Evolutionary conservation across 768 basidiomycete genomes (phyloP).

Genomic region (Mycena albidolilacea): DNA sequence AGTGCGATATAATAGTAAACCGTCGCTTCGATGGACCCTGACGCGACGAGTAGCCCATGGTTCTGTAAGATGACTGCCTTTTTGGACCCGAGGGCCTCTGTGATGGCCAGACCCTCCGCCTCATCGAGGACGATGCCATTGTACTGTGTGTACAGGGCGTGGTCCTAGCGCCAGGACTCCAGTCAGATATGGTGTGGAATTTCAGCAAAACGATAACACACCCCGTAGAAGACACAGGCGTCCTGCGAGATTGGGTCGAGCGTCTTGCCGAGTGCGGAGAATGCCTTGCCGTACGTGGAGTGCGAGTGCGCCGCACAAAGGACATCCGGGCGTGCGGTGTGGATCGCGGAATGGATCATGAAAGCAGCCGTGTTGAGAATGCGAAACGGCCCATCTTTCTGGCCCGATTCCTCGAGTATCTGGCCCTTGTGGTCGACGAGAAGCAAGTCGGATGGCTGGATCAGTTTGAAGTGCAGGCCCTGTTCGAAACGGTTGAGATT

Average conservation of each 20-base stretch:
- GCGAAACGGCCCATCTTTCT: constrained; percentile 33
- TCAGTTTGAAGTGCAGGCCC: constrained; percentile 62
- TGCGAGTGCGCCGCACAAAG: constrained; percentile 64
- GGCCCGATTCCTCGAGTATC: constrained; percentile 49
- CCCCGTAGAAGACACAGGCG: constrained; percentile 58
- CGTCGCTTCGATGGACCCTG: constrained; percentile 59
- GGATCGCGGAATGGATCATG: constrained; percentile 61
- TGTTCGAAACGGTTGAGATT: constrained; percentile 19
- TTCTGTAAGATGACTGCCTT: constrained; percentile 62
- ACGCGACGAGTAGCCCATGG: constrained; percentile 58
- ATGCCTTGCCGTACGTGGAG: constrained; percentile 65
- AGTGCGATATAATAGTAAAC: constrained; percentile 57
- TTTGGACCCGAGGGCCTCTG: constrained; percentile 56
- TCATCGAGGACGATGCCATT: constrained; percentile 64
- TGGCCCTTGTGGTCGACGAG: constrained; percentile 56
- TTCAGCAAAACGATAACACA: not conserved
- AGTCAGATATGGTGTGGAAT: not conserved
- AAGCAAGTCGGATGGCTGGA: constrained; percentile 60
- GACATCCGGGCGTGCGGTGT: constrained; percentile 64
- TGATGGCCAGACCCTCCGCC: constrained; percentile 63
- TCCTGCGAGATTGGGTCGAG: constrained; percentile 63
- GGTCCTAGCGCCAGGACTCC: constrained; percentile 42
- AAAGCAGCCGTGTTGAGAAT: constrained; percentile 52
- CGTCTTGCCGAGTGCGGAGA: constrained; percentile 59
- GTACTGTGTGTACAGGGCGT: constrained; percentile 60